Percentiles rank a stretch among this genome's conserved stretches.
These are phyloP conservation scores for Mortierella hygrophila DNA, from an alignment of 192 early-diverging fungal genomes.

Conservation along the genomic window DNA sequence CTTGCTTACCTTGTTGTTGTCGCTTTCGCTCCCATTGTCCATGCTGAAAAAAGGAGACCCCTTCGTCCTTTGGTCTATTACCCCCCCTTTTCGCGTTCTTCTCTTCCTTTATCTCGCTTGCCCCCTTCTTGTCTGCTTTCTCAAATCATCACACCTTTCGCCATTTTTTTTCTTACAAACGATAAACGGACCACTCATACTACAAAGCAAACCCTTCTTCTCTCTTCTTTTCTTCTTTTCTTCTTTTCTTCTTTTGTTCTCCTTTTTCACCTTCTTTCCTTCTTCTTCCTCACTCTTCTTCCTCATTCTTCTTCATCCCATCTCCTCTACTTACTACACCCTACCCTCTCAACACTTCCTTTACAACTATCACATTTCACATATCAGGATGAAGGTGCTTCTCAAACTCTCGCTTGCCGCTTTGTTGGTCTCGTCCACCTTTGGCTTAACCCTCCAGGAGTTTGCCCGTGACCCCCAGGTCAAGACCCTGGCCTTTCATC, in stretches of 20 bases:
- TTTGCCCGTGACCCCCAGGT: constrained; percentile 27
- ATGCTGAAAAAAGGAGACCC: background rate
- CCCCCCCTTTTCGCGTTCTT: background rate
- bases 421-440: constrained; percentile 19
- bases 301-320: background rate
- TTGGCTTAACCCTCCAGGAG: constrained; percentile 14
- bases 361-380: background rate
- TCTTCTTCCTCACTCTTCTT: no score
- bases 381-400: constrained; percentile 30
- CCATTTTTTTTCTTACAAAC: background rate
- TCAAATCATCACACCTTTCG: no score
- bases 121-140: background rate
- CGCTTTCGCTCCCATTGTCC: background rate
- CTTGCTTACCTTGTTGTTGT: background rate
- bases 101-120: background rate
- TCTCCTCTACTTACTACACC: background rate
- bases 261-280: background rate
- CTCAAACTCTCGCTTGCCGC: constrained; percentile 44
- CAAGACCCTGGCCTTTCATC: constrained; percentile 24
- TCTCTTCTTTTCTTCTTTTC: no score
- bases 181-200: no score
- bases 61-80: no score
- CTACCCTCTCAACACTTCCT: background rate
- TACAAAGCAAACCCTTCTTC: no score
- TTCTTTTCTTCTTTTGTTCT: background rate